A percentile compares a stretch with the other conserved stretches of the same genome.
These are phyloP conservation scores for Kodamaea derodonti DNA, from an alignment of 1,139 yeast genomes.

Conservation along the genomic window DNA sequence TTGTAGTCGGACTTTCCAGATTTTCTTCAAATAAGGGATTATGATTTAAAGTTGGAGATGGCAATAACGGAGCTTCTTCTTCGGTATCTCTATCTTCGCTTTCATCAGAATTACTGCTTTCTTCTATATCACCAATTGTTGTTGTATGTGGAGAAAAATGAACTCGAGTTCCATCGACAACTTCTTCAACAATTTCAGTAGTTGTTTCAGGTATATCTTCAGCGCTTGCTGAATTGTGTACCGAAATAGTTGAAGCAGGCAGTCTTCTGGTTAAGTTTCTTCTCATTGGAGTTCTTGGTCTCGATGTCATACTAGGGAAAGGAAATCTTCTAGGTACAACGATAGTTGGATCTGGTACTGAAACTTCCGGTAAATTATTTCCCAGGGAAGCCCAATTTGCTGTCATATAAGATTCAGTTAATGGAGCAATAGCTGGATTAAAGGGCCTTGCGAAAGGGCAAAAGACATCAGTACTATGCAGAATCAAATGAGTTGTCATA, in stretches of 20 bases:
- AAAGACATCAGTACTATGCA: conserved; percentile 37
- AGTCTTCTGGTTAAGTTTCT: conserved; percentile 5
- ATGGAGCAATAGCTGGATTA: conserved; percentile 38
- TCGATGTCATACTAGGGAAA: conserved; percentile 15
- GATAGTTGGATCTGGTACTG: conserved; percentile 12
- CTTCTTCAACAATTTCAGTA: not conserved
- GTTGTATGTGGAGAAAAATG: conserved; percentile 12
- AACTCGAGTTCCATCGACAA: conserved; percentile 5
- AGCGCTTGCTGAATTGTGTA: not conserved
- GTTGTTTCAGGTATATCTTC: not conserved
- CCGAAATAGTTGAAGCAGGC: conserved; percentile 4
- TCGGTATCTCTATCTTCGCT: conserved; percentile 4
- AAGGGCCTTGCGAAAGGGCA: conserved; percentile 31
- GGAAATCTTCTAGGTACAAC: conserved; percentile 31
- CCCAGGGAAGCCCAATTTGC: conserved; percentile 30
- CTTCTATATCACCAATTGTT: conserved; percentile 10
- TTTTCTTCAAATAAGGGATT: conserved; percentile 6
- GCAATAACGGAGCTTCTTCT: conserved; percentile 5
- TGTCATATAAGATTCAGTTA: conserved; percentile 38
- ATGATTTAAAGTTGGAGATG: conserved; percentile 7
- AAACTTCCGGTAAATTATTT: conserved; percentile 3
- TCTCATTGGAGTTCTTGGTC: conserved; percentile 5
- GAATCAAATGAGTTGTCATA: conserved; percentile 23
- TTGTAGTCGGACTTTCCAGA: conserved; percentile 3
- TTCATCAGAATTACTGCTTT: conserved; percentile 5